phyloP scores from a whole-genome alignment of 2,329 filamentous ascomycete species.

The Beauveria australis region DNA sequence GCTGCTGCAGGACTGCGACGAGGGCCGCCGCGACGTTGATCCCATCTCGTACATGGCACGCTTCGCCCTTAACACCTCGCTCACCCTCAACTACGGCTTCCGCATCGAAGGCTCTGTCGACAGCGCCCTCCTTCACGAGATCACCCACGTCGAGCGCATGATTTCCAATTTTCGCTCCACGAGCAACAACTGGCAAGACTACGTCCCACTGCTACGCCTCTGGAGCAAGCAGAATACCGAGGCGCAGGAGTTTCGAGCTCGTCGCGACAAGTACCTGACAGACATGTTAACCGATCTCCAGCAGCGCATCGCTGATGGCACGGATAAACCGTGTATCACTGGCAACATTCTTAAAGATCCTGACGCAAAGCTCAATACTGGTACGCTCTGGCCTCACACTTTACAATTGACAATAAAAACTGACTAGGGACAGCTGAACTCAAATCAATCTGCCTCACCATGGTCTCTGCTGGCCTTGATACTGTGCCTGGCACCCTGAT shows the following conservation, averaged over 20 bases:
- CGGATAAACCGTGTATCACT: slow-evolving; percentile 33
- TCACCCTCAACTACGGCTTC: slow-evolving; percentile 73
- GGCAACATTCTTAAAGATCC: slow-evolving; percentile 47
- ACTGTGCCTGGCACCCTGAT: slow-evolving; percentile 74
- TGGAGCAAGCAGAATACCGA: slow-evolving; percentile 53
- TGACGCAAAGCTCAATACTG: slow-evolving; percentile 32
- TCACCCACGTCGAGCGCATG: slow-evolving; percentile 65
- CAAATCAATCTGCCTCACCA: slow-evolving; percentile 73
- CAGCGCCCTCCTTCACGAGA: slow-evolving; percentile 60
- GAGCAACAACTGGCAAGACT: slow-evolving; percentile 79
- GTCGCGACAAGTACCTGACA: slow-evolving; percentile 59
- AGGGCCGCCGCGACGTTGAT: slow-evolving; percentile 57
- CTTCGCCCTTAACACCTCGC: slow-evolving; percentile 66
- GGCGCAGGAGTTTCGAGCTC: slow-evolving; percentile 56
- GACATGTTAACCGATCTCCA: slow-evolving; percentile 55
- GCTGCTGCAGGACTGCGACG: slow-evolving; percentile 54
- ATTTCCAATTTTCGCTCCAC: slow-evolving; percentile 71
- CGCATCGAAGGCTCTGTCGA: slow-evolving; percentile 65
- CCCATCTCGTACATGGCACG: slow-evolving; percentile 66
- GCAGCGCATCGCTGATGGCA: slow-evolving; percentile 29
- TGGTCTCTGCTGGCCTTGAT: slow-evolving; percentile 74
- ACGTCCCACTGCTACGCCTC: slow-evolving; percentile 65
- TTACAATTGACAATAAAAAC: neutral
- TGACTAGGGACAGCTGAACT: slow-evolving; percentile 52
- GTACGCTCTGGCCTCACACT: slow-evolving; percentile 13